phyloP scores from a whole-genome alignment of 257 asterid genomes.

The Gentiana macrophylla region DNA sequence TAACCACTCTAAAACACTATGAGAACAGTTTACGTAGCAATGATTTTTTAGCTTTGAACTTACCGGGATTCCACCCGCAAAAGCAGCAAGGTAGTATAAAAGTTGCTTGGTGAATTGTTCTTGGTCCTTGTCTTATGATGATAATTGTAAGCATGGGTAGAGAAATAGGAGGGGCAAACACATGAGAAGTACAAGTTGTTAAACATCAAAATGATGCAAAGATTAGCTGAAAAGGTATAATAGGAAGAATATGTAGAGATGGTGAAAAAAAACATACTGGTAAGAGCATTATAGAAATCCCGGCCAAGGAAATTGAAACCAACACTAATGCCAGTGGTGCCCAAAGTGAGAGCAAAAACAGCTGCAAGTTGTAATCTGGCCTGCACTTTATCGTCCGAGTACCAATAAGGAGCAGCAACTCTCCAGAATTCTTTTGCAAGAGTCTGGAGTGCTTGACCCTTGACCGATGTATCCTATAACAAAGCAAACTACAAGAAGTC shows the following conservation, averaged over 20 bases:
- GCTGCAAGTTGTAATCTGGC: conserved; percentile 68
- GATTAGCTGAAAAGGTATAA: neutral
- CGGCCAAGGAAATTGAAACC: conserved; percentile 88
- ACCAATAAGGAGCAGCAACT: conserved; percentile 93
- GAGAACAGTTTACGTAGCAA: conserved; percentile 11
- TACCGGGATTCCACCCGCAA: conserved; percentile 96
- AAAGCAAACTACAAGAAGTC: too few relatives aligned
- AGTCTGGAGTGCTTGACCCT: conserved; percentile 40
- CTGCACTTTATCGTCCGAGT: conserved; percentile 58
- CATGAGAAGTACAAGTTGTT: neutral
- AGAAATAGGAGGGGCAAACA: neutral
- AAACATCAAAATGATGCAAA: neutral
- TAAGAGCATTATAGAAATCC: conserved; percentile 86
- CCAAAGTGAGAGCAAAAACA: conserved; percentile 86
- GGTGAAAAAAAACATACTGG: conserved; percentile 39
- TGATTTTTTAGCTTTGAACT: conserved; percentile 67
- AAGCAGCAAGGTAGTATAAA: conserved; percentile 58
- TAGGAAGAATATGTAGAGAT: neutral
- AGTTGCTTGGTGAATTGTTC: conserved; percentile 76
- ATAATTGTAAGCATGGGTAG: neutral
- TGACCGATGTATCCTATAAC: conserved; percentile 19
- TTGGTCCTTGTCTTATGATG: conserved; percentile 66
- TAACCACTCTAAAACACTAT: conserved; percentile 1
- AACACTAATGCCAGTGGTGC: conserved; percentile 86
- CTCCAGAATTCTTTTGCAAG: conserved; percentile 61